Conservation (phyloP, 78 protist genomes). For the Dictyostelium citrinum region DNA sequence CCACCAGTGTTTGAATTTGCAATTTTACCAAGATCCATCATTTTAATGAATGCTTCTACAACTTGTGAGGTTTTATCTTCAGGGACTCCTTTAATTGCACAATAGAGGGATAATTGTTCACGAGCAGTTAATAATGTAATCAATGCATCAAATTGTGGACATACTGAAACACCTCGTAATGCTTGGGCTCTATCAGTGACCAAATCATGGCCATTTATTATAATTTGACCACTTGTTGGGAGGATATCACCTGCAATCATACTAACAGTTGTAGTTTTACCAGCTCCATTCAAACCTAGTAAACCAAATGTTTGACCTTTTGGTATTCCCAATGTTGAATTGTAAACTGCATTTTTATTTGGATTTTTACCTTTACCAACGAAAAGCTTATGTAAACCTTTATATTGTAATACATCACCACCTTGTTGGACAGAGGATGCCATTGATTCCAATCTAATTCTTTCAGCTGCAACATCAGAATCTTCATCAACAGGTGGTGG, state of each 20-base stretch:
- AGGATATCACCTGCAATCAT: constrained; percentile 90
- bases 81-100: constrained; percentile 65
- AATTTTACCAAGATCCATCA: constrained; percentile 43
- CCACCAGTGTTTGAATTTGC: constrained; percentile 47
- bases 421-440: neutral
- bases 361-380: constrained; percentile 47
- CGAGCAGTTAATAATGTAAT: constrained; percentile 49
- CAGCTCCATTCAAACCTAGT: constrained; percentile 64
- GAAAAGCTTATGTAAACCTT: constrained; percentile 37
- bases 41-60: constrained; percentile 33
- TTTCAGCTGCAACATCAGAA: constrained; percentile 31
- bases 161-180: constrained; percentile 1
- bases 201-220: constrained; percentile 78
- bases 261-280: constrained; percentile 90
- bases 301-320: constrained; percentile 52
- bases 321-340: constrained; percentile 35
- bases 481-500: constrained; percentile 21
- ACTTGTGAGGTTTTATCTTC: neutral
- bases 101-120: constrained; percentile 54
- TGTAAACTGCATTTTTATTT: constrained; percentile 41
- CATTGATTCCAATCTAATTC: neutral
- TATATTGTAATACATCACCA: neutral
- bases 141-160: constrained; percentile 69
- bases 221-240: constrained; percentile 89
- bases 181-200: constrained; percentile 19